These are phyloP conservation scores for Lactarius sp. DNA, from an alignment of 768 basidiomycete species.

Conservation along the genomic window DNA sequence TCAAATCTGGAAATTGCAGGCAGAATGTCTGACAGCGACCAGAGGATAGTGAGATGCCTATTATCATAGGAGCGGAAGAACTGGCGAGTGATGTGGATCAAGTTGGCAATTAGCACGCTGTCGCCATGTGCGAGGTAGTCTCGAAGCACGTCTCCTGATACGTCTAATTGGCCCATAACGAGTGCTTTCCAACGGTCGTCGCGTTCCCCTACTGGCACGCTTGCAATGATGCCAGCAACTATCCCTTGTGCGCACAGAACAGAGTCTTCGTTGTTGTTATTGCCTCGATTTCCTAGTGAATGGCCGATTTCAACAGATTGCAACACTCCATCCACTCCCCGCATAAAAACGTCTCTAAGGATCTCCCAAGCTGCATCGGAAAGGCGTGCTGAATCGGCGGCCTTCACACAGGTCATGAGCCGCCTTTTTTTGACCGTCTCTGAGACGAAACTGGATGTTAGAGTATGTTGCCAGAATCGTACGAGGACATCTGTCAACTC, in stretches of 20 bases:
- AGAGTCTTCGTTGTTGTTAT: neutral
- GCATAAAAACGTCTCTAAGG: neutral
- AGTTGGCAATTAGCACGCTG: neutral
- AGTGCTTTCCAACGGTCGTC: neutral
- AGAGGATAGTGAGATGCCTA: no score
- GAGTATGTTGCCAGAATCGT: neutral
- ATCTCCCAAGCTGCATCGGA: neutral
- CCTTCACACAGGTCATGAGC: neutral
- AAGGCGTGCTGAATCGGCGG: neutral
- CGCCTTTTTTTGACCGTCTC: neutral
- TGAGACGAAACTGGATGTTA: neutral
- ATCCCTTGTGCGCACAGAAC: neutral
- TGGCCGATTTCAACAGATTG: neutral
- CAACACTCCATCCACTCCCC: neutral
- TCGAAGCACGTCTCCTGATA: neutral
- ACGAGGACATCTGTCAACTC: neutral
- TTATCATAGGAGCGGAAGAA: no score
- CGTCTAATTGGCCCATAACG: neutral
- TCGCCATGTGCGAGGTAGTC: neutral
- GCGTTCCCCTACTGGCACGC: neutral
- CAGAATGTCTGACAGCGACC: no score
- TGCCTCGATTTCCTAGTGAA: neutral
- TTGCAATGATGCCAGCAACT: neutral
- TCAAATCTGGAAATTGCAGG: no score
- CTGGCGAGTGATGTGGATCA: no score